Base-by-base conservation (phyloP, 2,329 filamentous ascomycete species). In the Neopestalotiopsis rosae region DNA sequence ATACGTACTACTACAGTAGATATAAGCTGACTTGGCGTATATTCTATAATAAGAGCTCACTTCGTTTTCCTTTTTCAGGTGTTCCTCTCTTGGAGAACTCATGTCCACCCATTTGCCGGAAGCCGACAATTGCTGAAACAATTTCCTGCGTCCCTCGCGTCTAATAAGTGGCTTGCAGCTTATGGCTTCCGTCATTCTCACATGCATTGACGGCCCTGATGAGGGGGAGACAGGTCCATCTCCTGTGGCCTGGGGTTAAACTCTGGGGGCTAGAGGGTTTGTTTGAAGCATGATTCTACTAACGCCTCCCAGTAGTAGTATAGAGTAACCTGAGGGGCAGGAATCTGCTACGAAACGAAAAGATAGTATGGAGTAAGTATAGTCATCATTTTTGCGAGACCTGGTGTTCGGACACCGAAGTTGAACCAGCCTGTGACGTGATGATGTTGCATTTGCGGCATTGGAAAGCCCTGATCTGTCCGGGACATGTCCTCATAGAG, bases 41-140 rank as follows among this genome's bases (percentile, higher is more conserved):
- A 7, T 52, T 52, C 45, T 52, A 52, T 52, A 52, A n/a, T 52
- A 52, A 52, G 45, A 52, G 45, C 45, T 52, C 45, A 52, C 45
- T 17, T 9, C 45, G 3, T n/a, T n/a, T 52, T 7, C 20, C 17
- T n/a, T n/a, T 52, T 52, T 20, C 17, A 17, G n/a, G 45, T 52
- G 9, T 52, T n/a, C 17, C 45, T 52, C 3, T 7, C n/a, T n/a
- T 7, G 3, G 20, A 9, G 45, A 52, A 52, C 6, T 38, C 34
- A 10, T 38, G 45, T 9, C 45, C 45, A 52, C 6, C 17, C 17
- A 52, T n/a, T 49, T 20, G 45, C 20, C 45, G 45, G 45, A 52
- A 20, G 45, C 45, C 45, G 45, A 52, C 4, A 52, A 20, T n/a
- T 24, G 45, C 45, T 52, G 45, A 52, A 52, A 52, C 45, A 52